Conservation (phyloP, 2,329 filamentous ascomycete species). For the Escovopsis sp. region DNA sequence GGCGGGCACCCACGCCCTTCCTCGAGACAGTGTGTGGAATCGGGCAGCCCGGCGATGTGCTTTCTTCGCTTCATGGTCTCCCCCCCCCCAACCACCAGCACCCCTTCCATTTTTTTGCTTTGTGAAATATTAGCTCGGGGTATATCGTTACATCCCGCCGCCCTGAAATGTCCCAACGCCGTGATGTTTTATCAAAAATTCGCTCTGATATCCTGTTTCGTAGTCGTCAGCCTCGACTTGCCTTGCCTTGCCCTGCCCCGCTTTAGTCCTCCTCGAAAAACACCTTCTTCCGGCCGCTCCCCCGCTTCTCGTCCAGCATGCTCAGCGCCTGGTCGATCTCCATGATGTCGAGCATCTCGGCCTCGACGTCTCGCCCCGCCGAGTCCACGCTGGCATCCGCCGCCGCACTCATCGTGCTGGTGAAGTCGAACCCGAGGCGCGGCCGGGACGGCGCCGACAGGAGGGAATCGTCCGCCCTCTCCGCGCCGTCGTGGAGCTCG, state of each 20-base stretch:
- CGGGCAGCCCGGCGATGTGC: too few species aligned
- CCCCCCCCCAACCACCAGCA: too few species aligned
- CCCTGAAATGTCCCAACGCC: conserved; percentile 2
- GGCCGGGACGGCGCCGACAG: conserved; percentile 15
- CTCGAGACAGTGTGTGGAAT: too few species aligned
- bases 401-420: conserved; percentile 34
- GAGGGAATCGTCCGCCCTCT: conserved; percentile 10
- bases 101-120: background rate
- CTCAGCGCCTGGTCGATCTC: conserved; percentile 48
- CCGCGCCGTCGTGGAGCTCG: conserved; percentile 12
- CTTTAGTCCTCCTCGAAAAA: conserved; percentile 31
- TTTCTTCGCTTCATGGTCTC: too few species aligned
- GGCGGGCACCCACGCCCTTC: too few species aligned
- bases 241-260: background rate
- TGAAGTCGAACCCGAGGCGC: conserved; percentile 33
- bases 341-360: conserved; percentile 50
- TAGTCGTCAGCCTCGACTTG: conserved; percentile 5
- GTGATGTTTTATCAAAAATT: conserved; percentile 2
- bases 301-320: conserved; percentile 35
- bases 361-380: conserved; percentile 38
- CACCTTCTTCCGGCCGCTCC: conserved; percentile 34
- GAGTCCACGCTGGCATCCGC: conserved; percentile 37
- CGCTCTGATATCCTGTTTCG: conserved; percentile 7
- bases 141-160: conserved; percentile 11
- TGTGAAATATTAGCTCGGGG: conserved; percentile 5